These are phyloP conservation scores for Cryptomeria japonica DNA, from an alignment of 75 land plant species.

Conservation along the genomic window DNA sequence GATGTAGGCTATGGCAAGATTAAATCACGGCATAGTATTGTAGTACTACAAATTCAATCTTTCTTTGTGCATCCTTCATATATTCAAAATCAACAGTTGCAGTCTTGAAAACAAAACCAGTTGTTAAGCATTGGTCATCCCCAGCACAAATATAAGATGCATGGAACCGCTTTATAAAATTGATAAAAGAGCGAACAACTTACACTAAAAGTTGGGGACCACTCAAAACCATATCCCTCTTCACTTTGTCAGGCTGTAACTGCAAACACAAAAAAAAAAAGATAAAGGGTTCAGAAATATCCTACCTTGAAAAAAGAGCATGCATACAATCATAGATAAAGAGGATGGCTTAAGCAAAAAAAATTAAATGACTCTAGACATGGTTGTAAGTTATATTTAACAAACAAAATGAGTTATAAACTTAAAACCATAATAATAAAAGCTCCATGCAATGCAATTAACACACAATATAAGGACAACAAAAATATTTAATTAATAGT, in stretches of 20 bases:
- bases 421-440: background rate
- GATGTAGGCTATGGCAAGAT: background rate
- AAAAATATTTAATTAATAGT: background rate
- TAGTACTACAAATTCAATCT: background rate
- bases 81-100: constrained; percentile 1
- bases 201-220: constrained; percentile 67
- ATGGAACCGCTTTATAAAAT: background rate
- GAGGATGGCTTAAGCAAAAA: background rate
- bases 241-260: constrained; percentile 95
- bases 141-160: background rate
- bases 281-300: background rate
- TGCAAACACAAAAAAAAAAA: constrained; percentile 26
- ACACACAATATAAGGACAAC: background rate
- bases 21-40: background rate
- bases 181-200: constrained; percentile 16
- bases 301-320: background rate
- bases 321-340: background rate
- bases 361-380: background rate
- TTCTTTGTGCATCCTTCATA: background rate
- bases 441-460: background rate
- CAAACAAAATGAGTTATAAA: background rate
- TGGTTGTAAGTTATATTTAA: background rate
- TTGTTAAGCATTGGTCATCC: background rate
- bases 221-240: constrained; percentile 62
- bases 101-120: background rate